Conservation (phyloP, 805 yeast species). For the Monosporozyma aquatica region DNA sequence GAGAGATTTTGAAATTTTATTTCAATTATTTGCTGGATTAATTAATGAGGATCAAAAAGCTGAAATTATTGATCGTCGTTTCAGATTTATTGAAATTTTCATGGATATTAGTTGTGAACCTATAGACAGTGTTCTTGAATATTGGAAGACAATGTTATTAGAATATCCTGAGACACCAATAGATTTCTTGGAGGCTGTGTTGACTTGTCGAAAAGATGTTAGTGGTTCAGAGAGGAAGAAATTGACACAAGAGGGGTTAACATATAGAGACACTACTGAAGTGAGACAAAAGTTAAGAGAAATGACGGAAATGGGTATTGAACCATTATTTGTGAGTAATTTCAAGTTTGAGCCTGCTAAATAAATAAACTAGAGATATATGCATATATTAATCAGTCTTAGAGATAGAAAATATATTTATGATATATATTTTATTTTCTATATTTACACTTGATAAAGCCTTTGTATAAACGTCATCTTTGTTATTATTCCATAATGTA, state of each 20-base stretch:
- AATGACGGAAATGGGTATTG: constrained; percentile 4
- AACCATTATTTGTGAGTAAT: constrained; percentile 1
- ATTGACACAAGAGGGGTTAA: not conserved
- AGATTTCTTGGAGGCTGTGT: constrained; percentile 55
- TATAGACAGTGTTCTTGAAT: constrained; percentile 39
- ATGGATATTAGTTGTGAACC: constrained; percentile 46
- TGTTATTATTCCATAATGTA: constrained; percentile 47
- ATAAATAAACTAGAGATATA: not conserved
- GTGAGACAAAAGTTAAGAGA: constrained; percentile 6
- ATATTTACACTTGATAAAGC: constrained; percentile 19
- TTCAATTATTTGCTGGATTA: constrained; percentile 42
- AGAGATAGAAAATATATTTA: constrained; percentile 29
- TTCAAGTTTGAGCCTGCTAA: not conserved
- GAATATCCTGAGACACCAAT: constrained; percentile 73
- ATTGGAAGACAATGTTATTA: constrained; percentile 53
- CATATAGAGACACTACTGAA: constrained; percentile 9
- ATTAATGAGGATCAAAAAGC: constrained; percentile 31
- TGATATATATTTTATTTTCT: constrained; percentile 15
- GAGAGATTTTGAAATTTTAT: constrained; percentile 51
- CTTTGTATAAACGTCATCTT: constrained; percentile 44
- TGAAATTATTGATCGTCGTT: constrained; percentile 38
- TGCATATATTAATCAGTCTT: constrained; percentile 9
- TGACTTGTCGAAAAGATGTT: constrained; percentile 37
- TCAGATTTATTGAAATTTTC: constrained; percentile 52
- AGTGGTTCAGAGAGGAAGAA: constrained; percentile 25